Evolutionary conservation across 225 moss, liverwort and hornwort genomes (phyloP).

Genomic region (Marchantia polymorpha): DNA sequence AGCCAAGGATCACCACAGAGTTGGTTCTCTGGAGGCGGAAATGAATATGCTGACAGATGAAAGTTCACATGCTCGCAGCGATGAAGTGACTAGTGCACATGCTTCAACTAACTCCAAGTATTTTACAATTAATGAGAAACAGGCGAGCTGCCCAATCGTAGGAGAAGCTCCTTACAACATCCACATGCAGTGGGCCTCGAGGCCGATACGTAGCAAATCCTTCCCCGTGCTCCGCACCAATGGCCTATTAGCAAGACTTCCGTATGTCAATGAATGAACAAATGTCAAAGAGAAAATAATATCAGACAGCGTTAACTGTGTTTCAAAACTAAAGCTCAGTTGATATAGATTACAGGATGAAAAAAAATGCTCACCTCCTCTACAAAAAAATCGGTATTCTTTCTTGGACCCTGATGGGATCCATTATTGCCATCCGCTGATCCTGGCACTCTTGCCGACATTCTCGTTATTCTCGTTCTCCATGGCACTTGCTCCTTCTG

Average conservation of each 20-base stretch:
- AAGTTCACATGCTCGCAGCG: too few species aligned
- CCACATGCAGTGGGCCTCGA: constrained; percentile 79
- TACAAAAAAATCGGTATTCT: constrained; percentile 34
- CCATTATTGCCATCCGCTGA: constrained; percentile 31
- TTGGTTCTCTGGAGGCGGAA: too few species aligned
- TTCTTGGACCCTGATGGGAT: constrained; percentile 25
- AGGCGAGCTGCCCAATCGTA: neutral
- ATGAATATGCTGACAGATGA: too few species aligned
- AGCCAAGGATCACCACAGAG: too few species aligned
- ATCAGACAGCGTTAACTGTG: neutral
- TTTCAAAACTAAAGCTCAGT: neutral
- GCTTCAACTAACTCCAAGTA: too few species aligned
- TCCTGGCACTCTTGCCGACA: constrained; percentile 20
- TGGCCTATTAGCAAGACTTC: constrained; percentile 48
- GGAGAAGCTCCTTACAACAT: constrained; percentile 47
- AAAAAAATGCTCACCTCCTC: constrained; percentile 35
- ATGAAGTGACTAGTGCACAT: too few species aligned
- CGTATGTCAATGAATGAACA: neutral
- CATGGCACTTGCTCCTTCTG: constrained; percentile 28
- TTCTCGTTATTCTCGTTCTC: neutral
- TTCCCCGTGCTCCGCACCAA: constrained; percentile 95
- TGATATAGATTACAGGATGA: neutral
- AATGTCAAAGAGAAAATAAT: neutral
- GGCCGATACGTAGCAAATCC: constrained; percentile 86
- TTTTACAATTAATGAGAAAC: too few species aligned